Evolutionary conservation across 345 rosid genomes (phyloP).

Genomic region (Cochlearia excelsa): DNA sequence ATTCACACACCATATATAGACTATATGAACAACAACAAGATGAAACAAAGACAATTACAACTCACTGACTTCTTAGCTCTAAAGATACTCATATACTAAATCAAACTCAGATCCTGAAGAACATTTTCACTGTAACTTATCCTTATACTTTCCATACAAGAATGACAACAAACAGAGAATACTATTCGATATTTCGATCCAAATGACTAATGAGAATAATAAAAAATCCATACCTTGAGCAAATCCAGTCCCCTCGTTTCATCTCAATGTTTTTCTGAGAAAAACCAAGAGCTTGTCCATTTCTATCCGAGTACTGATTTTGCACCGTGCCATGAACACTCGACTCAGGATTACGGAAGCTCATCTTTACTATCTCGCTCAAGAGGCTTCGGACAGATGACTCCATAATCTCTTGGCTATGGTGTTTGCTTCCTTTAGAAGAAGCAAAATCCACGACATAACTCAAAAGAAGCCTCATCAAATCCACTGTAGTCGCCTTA

Average conservation of each 20-base stretch:
- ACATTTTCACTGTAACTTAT: background rate
- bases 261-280: slow-evolving; percentile 53
- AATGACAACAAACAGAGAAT: background rate
- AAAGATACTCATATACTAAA: background rate
- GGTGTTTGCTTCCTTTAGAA: slow-evolving; percentile 32
- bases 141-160: slow-evolving; percentile 1
- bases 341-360: slow-evolving; percentile 32
- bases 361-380: slow-evolving; percentile 52
- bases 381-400: slow-evolving; percentile 61
- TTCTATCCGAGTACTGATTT: slow-evolving; percentile 42
- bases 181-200: slow-evolving; percentile 1
- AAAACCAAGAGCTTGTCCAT: slow-evolving; percentile 45
- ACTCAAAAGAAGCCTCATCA: slow-evolving; percentile 76
- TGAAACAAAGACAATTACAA: slow-evolving; percentile 14
- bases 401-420: slow-evolving; percentile 45
- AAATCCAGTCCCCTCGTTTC: slow-evolving; percentile 96
- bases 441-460: slow-evolving; percentile 48
- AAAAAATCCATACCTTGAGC: slow-evolving; percentile 53
- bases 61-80: slow-evolving; percentile 7
- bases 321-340: slow-evolving; percentile 34
- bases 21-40: slow-evolving; percentile 12
- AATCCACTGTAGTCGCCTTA: slow-evolving; percentile 55
- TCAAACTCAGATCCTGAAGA: slow-evolving; percentile 10
- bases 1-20: slow-evolving; percentile 10
- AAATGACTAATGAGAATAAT: background rate